Conservation (phyloP, 345 rosid species). For the Cardamine chenopodiifolia region DNA sequence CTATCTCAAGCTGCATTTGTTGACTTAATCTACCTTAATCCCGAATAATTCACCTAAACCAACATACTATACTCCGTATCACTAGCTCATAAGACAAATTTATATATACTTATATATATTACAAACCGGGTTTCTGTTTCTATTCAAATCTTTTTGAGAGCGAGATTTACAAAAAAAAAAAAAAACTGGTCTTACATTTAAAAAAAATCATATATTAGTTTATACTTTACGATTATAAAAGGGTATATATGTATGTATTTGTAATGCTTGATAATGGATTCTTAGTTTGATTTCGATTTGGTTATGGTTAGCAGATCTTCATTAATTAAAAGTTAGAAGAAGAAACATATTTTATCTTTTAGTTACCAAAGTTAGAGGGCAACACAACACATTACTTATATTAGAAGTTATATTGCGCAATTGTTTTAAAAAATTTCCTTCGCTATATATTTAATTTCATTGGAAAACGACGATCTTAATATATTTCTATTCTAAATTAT, state of each 20-base stretch:
- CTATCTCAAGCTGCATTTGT: constrained; percentile 20
- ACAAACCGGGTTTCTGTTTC: neutral
- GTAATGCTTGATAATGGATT: neutral
- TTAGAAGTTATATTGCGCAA: neutral
- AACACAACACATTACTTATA: constrained; percentile 4
- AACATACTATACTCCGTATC: neutral
- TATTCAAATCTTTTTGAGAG: neutral
- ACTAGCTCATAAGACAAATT: neutral
- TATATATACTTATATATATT: neutral
- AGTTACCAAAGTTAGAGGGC: constrained; percentile 19
- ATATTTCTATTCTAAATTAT: neutral
- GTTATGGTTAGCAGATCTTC: constrained; percentile 24
- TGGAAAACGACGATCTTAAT: neutral
- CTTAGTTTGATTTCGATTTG: constrained; percentile 20
- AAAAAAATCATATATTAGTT: neutral
- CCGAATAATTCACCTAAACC: constrained; percentile 12
- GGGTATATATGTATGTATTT: neutral
- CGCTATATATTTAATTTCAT: neutral
- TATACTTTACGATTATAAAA: neutral
- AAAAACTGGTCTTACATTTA: neutral
- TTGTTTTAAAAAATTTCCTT: neutral
- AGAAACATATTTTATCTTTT: constrained; percentile 8
- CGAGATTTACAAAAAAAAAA: neutral
- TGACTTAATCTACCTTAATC: constrained; percentile 24
- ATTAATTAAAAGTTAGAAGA: constrained; percentile 20